phyloP scores from a whole-genome alignment of 352 stramenopile species.

The Pythium grandisporangium region DNA sequence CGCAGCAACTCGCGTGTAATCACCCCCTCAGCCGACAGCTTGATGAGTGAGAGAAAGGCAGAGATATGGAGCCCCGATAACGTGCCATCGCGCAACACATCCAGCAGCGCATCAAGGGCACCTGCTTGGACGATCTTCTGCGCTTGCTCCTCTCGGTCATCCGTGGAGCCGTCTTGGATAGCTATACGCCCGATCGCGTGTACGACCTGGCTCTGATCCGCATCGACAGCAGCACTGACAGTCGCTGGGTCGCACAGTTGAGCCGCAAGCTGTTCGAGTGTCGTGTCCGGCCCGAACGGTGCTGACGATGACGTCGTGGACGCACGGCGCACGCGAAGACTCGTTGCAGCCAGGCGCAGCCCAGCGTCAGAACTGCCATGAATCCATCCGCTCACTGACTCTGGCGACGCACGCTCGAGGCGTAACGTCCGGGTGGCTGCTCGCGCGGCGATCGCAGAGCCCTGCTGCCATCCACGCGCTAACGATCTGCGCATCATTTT shows the following conservation, averaged over 20 bases:
- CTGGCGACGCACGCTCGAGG: too few relatives aligned
- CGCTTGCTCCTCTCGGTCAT: slow-evolving; percentile 26
- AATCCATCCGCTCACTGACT: too few relatives aligned
- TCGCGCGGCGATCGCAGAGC: too few relatives aligned
- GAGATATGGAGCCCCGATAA: slow-evolving; percentile 48
- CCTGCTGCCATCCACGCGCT: too few relatives aligned
- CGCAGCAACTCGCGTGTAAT: slow-evolving; percentile 46
- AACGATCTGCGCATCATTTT: too few relatives aligned
- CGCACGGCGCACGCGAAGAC: too few relatives aligned
- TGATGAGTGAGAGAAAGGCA: slow-evolving; percentile 57
- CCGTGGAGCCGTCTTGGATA: slow-evolving; percentile 6
- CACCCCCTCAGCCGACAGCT: slow-evolving; percentile 35
- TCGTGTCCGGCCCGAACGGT: too few relatives aligned
- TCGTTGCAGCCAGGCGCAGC: too few relatives aligned
- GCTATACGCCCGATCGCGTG: slow-evolving; percentile 7
- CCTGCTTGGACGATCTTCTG: slow-evolving; percentile 51
- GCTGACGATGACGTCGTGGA: too few relatives aligned
- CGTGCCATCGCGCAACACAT: slow-evolving; percentile 39
- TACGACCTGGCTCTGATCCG: slow-evolving; percentile 7
- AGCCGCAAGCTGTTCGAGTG: slow-evolving; percentile 12
- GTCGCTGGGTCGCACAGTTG: slow-evolving; percentile 7
- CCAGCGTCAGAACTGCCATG: too few relatives aligned
- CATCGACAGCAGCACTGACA: too few relatives aligned
- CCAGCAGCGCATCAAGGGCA: slow-evolving; percentile 27
- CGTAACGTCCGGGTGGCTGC: too few relatives aligned